These are phyloP conservation scores for Trichoderma aggressivum DNA, from an alignment of 2,329 filamentous ascomycete genomes.

Conservation along the genomic window DNA sequence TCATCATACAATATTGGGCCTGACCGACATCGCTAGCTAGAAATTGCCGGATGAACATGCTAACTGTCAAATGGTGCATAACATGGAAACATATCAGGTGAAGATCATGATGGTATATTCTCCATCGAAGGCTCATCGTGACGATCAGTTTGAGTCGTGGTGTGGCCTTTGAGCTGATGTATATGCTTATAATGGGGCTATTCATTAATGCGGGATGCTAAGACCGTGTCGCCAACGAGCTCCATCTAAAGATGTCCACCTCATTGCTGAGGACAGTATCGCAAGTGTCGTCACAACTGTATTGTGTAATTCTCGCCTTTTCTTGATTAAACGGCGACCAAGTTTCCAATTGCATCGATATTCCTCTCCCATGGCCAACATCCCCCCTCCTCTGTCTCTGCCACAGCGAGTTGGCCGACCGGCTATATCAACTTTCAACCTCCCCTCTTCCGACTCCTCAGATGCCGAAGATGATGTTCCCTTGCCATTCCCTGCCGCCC, in stretches of 20 bases:
- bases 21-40: neutral
- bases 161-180: neutral
- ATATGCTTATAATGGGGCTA: slow-evolving; percentile 25
- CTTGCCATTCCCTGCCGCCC: slow-evolving; percentile 83
- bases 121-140: neutral
- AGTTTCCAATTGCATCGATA: neutral
- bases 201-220: slow-evolving; percentile 19
- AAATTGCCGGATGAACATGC: neutral
- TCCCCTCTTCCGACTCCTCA: slow-evolving; percentile 40
- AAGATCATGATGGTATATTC: neutral
- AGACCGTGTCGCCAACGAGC: neutral
- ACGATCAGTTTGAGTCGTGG: neutral
- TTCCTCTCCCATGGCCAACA: slow-evolving; percentile 26
- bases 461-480: slow-evolving; percentile 59
- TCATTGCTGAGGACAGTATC: neutral
- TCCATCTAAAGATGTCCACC: neutral
- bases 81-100: neutral
- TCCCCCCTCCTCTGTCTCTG: slow-evolving; percentile 27
- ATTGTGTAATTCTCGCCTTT: neutral
- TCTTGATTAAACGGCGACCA: neutral
- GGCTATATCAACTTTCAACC: slow-evolving; percentile 38
- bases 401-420: slow-evolving; percentile 25
- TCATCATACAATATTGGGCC: neutral
- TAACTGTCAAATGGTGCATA: neutral
- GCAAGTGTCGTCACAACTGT: neutral